phyloP scores from a whole-genome alignment of 1,284 basidiomycete species.

The Boletus sp. region DNA sequence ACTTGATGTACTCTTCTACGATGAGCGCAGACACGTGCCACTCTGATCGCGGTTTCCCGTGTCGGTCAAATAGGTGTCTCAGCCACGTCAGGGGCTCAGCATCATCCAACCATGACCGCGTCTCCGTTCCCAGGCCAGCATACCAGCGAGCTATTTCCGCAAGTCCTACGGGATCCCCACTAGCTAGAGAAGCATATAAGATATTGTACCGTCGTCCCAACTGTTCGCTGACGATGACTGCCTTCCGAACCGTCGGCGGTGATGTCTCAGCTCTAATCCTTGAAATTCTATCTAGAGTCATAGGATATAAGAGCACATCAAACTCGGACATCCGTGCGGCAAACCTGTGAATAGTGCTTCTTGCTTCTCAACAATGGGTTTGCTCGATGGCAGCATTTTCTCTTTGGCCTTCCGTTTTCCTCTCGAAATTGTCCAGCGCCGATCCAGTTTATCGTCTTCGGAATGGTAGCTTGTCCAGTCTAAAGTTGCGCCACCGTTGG shows the following conservation, averaged over 20 bases:
- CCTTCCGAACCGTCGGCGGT: slow-evolving; percentile 56
- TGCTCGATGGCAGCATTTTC: slow-evolving; percentile 39
- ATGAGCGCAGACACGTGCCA: slow-evolving; percentile 67
- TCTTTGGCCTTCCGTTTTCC: slow-evolving; percentile 60
- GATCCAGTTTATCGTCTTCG: slow-evolving; percentile 55
- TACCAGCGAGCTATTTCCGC: slow-evolving; percentile 58
- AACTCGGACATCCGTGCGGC: slow-evolving; percentile 10
- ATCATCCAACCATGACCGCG: slow-evolving; percentile 49
- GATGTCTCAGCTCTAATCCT: slow-evolving; percentile 49
- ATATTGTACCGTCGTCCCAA: slow-evolving; percentile 57
- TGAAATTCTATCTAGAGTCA: slow-evolving; percentile 51
- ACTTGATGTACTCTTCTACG: slow-evolving; percentile 55
- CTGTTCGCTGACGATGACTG: slow-evolving; percentile 63
- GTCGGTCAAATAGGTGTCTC: slow-evolving; percentile 54
- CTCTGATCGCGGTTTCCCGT: slow-evolving; percentile 39
- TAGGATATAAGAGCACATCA: neutral
- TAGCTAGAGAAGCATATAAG: slow-evolving; percentile 40
- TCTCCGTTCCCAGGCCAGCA: slow-evolving; percentile 40
- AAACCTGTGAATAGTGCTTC: slow-evolving; percentile 47
- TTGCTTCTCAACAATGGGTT: slow-evolving; percentile 46
- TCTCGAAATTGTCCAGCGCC: slow-evolving; percentile 57
- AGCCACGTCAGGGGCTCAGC: slow-evolving; percentile 69
- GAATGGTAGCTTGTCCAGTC: slow-evolving; percentile 57
- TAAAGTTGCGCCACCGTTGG: slow-evolving; percentile 61
- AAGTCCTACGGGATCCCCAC: slow-evolving; percentile 41